Base-by-base conservation (phyloP, 2,329 filamentous ascomycete genomes). In the Arthroderma sp. region DNA sequence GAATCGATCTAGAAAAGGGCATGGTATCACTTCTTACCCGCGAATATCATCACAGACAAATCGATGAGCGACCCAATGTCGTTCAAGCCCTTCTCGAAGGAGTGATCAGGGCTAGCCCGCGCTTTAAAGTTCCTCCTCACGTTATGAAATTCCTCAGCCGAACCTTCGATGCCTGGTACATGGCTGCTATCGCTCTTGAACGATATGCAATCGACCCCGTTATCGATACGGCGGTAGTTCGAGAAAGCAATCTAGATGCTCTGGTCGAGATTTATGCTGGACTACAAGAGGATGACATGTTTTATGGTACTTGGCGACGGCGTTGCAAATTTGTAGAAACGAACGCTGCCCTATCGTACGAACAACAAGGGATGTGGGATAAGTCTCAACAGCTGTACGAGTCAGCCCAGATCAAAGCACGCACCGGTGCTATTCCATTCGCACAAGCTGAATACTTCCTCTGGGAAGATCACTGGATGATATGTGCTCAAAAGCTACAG, bases 341-440 rank as follows among this genome's bases (percentile, higher is more conserved):
- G 7, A 99, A 98, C 68, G 89, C 93, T 13, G 93, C 91, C 1
- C 77, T 99, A 6, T 98, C 93, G 0, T 98, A 96, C 65, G 94
- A 99, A 74, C 94, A 99, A 69, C 95, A 95, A 65, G 93, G 93
- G 52, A 95, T 97, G 82, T 98, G 93, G 94, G 93, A 98, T 66
- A 97, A 97, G 73, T 91, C 94, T 0, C 94, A 98, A 73, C 87
- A 88, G 67, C 86, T 96, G 76, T 98, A 97, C 70, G 93, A 99
- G 71, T 86, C 86, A 57, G 93, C 94, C 0, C 94, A 98, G 71
- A 89, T 98, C 70, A 98, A 97, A 71, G 93, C 94, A 47, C 83
- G 94, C 51, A 97, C 91, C 0, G 93, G 91, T 55, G 88, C 91
- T n/a, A 83, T 97, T 60, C 91, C 93, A 0, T 97, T 96, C 71